Percentiles rank a stretch among this genome's conserved stretches.
phyloP scores from a whole-genome alignment of 1,284 basidiomycete species.

The Cystobasidiaceae sp. region DNA sequence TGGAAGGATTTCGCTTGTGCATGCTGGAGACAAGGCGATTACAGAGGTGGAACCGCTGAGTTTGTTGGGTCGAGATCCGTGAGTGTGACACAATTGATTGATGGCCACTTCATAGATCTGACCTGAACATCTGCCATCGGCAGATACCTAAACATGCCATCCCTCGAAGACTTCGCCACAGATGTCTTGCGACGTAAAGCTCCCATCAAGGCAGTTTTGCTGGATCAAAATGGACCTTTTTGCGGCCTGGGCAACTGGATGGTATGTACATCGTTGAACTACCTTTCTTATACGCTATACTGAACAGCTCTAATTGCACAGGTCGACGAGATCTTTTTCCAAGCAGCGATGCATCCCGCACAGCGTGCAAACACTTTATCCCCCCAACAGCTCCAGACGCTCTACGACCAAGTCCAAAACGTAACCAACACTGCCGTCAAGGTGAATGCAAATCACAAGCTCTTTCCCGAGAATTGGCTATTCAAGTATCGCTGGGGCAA shows the following conservation, averaged over 20 bases:
- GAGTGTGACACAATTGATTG: neutral
- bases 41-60: slow-evolving; percentile 58
- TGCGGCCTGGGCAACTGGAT: slow-evolving; percentile 73
- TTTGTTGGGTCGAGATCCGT: slow-evolving; percentile 52
- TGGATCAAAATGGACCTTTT: slow-evolving; percentile 57
- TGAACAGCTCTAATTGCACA: neutral
- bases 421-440: slow-evolving; percentile 63
- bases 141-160: slow-evolving; percentile 67
- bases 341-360: slow-evolving; percentile 69
- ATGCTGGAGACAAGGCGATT: slow-evolving; percentile 48
- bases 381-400: slow-evolving; percentile 52
- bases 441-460: slow-evolving; percentile 64
- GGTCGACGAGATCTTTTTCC: slow-evolving; percentile 71
- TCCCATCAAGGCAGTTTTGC: slow-evolving; percentile 69
- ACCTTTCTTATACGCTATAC: too few relatives aligned
- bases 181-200: slow-evolving; percentile 58
- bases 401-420: slow-evolving; percentile 58
- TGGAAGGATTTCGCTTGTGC: slow-evolving; percentile 54
- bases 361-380: slow-evolving; percentile 60
- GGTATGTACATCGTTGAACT: too few relatives aligned
- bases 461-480: slow-evolving; percentile 67
- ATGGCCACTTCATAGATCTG: slow-evolving; percentile 40
- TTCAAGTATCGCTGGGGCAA: slow-evolving; percentile 69
- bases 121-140: slow-evolving; percentile 68
- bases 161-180: slow-evolving; percentile 56